phyloP scores from a whole-genome alignment of 805 yeast genomes.

The Barnettozyma pratensis region DNA sequence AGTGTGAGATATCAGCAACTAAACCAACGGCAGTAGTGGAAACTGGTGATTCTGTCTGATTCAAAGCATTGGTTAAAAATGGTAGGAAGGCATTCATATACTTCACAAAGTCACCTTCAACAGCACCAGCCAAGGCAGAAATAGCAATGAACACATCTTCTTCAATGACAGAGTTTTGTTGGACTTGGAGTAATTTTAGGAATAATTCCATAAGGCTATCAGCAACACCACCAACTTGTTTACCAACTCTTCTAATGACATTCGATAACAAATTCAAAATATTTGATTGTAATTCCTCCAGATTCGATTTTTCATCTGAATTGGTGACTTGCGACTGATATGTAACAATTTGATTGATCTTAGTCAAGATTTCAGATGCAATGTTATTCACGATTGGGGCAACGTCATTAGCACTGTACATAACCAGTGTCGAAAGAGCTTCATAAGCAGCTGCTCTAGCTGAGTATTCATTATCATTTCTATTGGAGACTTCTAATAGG shows the following conservation, averaged over 20 bases:
- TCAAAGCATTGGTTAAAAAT: constrained; percentile 69
- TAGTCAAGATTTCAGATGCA: constrained; percentile 66
- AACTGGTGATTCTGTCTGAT: constrained; percentile 76
- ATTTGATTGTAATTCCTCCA: constrained; percentile 87
- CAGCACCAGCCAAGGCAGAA: constrained; percentile 81
- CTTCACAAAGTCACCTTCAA: constrained; percentile 63
- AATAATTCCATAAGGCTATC: constrained; percentile 84
- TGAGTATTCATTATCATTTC: constrained; percentile 76
- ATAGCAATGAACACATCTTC: constrained; percentile 93
- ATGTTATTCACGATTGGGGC: constrained; percentile 63
- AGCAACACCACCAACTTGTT: constrained; percentile 59
- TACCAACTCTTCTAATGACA: constrained; percentile 58
- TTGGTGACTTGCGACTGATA: constrained; percentile 54
- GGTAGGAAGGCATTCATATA: constrained; percentile 85
- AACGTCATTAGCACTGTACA: constrained; percentile 66
- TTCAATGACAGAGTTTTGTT: constrained; percentile 71
- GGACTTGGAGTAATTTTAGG: constrained; percentile 58
- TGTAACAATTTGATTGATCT: constrained; percentile 66
- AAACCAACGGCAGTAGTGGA: constrained; percentile 91
- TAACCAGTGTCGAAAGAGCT: constrained; percentile 78
- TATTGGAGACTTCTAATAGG: constrained; percentile 62
- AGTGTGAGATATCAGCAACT: constrained; percentile 90
- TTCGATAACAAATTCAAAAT: constrained; percentile 23
- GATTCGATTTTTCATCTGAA: constrained; percentile 66
- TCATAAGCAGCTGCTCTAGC: constrained; percentile 96